Conservation (phyloP, 2,329 filamentous ascomycete species). For the Fusarium gaditjirri region DNA sequence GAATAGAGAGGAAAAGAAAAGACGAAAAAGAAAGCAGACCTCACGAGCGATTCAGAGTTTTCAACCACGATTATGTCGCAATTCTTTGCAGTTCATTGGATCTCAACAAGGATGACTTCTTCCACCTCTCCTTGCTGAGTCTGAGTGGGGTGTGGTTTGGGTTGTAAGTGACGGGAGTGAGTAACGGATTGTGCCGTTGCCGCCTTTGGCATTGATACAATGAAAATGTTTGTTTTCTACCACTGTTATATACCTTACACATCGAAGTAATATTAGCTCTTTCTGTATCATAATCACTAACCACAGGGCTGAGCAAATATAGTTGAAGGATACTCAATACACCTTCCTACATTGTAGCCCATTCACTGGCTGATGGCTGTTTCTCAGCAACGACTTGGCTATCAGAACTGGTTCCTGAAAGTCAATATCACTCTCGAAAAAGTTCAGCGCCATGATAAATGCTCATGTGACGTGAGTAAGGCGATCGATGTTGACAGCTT, state of each 20-base stretch:
- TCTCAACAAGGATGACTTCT: slow-evolving; percentile 4
- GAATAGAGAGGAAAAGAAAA: background rate
- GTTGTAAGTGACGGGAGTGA: slow-evolving; percentile 25
- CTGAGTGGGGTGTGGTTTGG: slow-evolving; percentile 8
- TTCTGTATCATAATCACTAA: background rate
- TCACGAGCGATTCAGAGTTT: background rate
- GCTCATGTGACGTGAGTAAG: slow-evolving; percentile 9
- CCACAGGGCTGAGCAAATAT: background rate
- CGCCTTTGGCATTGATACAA: background rate
- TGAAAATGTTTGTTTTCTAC: background rate
- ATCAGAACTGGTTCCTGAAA: background rate
- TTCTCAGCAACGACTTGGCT: background rate
- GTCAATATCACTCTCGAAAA: background rate
- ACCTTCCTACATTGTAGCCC: background rate
- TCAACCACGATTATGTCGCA: slow-evolving; percentile 1
- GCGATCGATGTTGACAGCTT: slow-evolving; percentile 29
- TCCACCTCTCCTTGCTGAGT: slow-evolving; percentile 15
- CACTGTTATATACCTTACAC: background rate
- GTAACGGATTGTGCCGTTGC: slow-evolving; percentile 15
- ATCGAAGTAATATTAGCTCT: background rate
- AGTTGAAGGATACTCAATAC: background rate
- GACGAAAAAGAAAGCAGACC: slow-evolving; percentile 6
- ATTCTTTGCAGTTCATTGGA: slow-evolving; percentile 9
- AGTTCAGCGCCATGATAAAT: slow-evolving; percentile 1
- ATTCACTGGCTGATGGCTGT: background rate